A percentile compares a stretch with the other conserved stretches of the same genome.
These are phyloP conservation scores for Cystobasidium pallidum DNA, from an alignment of 1,284 basidiomycete genomes.

Conservation along the genomic window DNA sequence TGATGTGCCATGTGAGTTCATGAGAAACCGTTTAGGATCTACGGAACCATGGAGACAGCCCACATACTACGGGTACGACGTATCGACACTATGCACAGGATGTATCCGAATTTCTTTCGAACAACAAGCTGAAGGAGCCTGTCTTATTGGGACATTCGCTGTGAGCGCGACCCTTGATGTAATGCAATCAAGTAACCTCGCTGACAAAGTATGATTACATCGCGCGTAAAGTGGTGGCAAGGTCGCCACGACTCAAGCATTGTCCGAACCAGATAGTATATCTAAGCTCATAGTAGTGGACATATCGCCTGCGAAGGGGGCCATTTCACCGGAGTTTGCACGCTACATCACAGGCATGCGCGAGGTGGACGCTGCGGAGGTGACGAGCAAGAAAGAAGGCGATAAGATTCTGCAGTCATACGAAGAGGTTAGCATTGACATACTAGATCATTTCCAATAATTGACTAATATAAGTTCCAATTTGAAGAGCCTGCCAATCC, in stretches of 20 bases:
- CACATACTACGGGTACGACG: constrained; percentile 69
- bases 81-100: constrained; percentile 70
- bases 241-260: constrained; percentile 76
- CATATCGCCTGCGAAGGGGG: constrained; percentile 71
- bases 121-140: constrained; percentile 60
- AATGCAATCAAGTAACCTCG: not conserved
- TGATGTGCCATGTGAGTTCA: not conserved
- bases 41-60: constrained; percentile 79
- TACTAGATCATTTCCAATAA: not conserved
- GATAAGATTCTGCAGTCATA: constrained; percentile 66
- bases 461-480: not conserved
- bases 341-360: constrained; percentile 72
- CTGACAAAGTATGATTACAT: not conserved
- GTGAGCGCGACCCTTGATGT: constrained; percentile 58
- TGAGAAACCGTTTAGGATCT: constrained; percentile 65
- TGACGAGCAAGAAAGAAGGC: constrained; percentile 68
- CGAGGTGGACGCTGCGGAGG: constrained; percentile 64
- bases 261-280: constrained; percentile 63
- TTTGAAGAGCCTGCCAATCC: constrained; percentile 67
- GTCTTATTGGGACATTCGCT: constrained; percentile 82
- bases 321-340: constrained; percentile 68
- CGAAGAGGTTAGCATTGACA: constrained; percentile 64
- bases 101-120: constrained; percentile 58
- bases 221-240: constrained; percentile 75
- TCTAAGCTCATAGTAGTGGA: constrained; percentile 75